A percentile compares a stretch with the other conserved stretches of the same genome.
phyloP scores from a whole-genome alignment of 2,329 filamentous ascomycete species.

The Beauveria sp. region DNA sequence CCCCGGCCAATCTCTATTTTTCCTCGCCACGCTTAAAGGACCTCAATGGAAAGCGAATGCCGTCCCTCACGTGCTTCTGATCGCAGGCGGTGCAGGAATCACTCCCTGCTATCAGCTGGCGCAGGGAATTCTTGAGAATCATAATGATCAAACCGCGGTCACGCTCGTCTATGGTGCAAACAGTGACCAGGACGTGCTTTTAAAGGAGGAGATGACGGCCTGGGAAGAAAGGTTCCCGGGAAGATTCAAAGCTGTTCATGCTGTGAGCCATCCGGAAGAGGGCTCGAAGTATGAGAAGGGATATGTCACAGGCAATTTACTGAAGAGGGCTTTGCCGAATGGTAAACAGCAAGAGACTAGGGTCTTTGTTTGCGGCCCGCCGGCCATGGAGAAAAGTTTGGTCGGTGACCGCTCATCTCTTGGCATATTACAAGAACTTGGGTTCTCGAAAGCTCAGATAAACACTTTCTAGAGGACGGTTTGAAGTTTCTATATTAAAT shows the following conservation, averaged over 20 bases:
- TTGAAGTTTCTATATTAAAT: too few relatives aligned
- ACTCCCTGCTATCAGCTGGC: constrained; percentile 62
- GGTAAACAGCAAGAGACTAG: too few relatives aligned
- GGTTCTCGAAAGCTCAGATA: too few relatives aligned
- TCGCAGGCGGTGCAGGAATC: constrained; percentile 66
- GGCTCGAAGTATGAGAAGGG: not conserved
- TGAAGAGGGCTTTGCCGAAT: not conserved
- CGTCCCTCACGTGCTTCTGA: constrained; percentile 47
- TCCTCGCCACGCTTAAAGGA: not conserved
- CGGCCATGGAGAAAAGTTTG: not conserved
- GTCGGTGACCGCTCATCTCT: not conserved
- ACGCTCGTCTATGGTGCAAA: constrained; percentile 56
- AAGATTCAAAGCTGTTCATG: not conserved
- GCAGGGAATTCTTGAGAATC: constrained; percentile 53
- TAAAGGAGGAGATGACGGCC: not conserved
- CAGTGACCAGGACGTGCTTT: not conserved
- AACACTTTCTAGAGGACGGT: too few relatives aligned
- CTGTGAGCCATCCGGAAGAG: not conserved
- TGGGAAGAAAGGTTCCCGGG: constrained; percentile 13
- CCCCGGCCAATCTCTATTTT: not conserved
- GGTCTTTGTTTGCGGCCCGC: not conserved
- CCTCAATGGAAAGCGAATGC: constrained; percentile 34
- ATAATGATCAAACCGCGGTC: constrained; percentile 53
- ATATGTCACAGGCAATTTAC: not conserved
- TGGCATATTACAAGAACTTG: too few relatives aligned